Evolutionary conservation across 164 flowering plant species (phyloP), one percentile per base, ranked within the genome.

Genomic region (Brasenia schreberi): DNA sequence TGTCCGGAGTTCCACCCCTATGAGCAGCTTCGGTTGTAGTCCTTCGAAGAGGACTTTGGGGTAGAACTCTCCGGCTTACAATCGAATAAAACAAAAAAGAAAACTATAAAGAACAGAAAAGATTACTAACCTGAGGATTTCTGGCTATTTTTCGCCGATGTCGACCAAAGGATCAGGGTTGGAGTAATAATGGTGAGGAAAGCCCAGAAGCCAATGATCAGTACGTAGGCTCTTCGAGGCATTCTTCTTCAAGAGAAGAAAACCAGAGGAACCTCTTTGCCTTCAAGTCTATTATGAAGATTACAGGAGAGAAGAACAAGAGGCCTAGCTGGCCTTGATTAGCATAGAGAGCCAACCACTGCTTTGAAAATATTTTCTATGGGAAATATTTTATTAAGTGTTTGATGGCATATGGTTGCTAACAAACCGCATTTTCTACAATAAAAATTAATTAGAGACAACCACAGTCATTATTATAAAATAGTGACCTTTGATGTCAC

Each of bases 191-290:
- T 63, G 39, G 89, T 75, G 64, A 87, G 79, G 58, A 74, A 19
- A 75, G 86, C 87, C 89, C 92, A 87, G 71, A 77, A 79, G 73
- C 81, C 72, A 75, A 83, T 80, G 45, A 87, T 85, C 77, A 82
- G 14, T 19, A 81, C 83, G 67, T 61, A 73, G 6, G 74, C 73
- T 76, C 86, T 81, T 53, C 73, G 83, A 59, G 53, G 79, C 86
- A 84, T 87, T 75, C 75, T n/a, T 33, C 10, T 43, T 49, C 56
- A 9, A 49, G 56, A 49, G 12, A 9, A 14, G 56, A 49, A 49
- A 14, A 49, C 56, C 9, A 49, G 16, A 9, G 56, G 56, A 49
- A 49, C 2, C 16, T 49, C 12, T 49, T 9, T 14, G 10, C 12
- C 56, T 49, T 14, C 56, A 9, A 49, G 14, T 49, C 5, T 9